phyloP scores from a whole-genome alignment of 148 eudicot genomes.

The Fagopyrum esculentum region DNA sequence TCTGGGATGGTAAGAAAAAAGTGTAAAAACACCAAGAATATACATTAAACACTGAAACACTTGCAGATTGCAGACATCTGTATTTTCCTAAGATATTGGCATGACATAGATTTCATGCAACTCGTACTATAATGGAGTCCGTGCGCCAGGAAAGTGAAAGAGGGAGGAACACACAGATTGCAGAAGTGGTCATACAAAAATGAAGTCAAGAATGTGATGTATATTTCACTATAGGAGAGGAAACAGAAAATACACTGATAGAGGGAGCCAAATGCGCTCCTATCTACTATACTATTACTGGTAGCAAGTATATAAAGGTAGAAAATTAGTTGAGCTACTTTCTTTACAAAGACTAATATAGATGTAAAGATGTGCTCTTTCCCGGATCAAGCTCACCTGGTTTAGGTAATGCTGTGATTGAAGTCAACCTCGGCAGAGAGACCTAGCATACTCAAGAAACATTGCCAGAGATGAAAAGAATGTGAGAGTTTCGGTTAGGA shows the following conservation, averaged over 20 bases:
- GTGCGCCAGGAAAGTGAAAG: background rate
- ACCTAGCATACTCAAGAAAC: background rate
- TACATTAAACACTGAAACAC: no score
- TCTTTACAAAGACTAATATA: constrained; percentile 3
- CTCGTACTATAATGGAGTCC: background rate
- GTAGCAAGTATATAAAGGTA: constrained; percentile 6
- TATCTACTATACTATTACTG: background rate
- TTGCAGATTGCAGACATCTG: no score
- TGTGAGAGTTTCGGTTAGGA: background rate
- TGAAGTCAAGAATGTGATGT: constrained; percentile 2
- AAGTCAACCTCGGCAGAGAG: background rate
- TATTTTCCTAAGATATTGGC: background rate
- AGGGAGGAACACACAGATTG: background rate
- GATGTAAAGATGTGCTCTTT: constrained; percentile 6
- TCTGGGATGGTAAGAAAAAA: background rate
- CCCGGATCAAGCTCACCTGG: constrained; percentile 5
- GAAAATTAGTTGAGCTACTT: constrained; percentile 2
- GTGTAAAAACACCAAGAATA: background rate
- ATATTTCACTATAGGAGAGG: background rate
- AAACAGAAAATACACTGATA: background rate
- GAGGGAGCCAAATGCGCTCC: background rate
- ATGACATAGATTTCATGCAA: background rate
- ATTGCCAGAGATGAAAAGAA: background rate
- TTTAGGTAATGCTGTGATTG: constrained; percentile 12
- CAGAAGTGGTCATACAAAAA: background rate